A percentile compares a stretch with the other conserved stretches of the same genome.
Conservation (phyloP, 345 rosid genomes). For the Rubroshorea leprosula region DNA sequence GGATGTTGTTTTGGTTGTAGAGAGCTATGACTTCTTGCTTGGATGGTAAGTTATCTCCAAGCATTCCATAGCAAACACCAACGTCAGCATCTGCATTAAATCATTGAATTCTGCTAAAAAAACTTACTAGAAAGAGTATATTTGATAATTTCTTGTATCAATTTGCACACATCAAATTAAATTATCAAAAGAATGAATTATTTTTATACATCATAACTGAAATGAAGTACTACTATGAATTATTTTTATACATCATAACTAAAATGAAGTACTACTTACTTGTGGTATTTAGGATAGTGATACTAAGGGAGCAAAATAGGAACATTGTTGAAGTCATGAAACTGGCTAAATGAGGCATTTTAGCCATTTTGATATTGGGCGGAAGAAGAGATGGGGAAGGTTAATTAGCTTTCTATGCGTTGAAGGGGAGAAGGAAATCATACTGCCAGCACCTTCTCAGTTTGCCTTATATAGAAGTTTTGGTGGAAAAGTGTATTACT, state of each 20-base stretch:
- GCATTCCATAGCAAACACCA: slow-evolving; percentile 20
- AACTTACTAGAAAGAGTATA: no score
- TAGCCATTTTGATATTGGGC: not conserved
- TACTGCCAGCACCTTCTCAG: not conserved
- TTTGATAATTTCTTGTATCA: no score
- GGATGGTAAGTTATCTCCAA: slow-evolving; percentile 19
- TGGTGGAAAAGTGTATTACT: no score
- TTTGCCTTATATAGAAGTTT: no score
- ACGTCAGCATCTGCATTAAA: not conserved
- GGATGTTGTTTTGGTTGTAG: slow-evolving; percentile 13
- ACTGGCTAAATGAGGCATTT: not conserved
- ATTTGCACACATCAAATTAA: no score
- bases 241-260: not conserved
- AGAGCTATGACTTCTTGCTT: slow-evolving; percentile 14
- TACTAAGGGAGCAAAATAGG: not conserved
- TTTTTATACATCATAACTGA: no score
- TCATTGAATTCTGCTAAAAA: not conserved
- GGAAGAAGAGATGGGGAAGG: not conserved
- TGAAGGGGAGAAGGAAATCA: no score
- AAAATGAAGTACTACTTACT: not conserved
- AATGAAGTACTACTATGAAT: no score
- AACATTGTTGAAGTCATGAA: not conserved
- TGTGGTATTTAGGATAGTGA: not conserved
- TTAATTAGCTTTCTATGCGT: not conserved
- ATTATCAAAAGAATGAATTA: no score